Conservation (phyloP, 257 asterid genomes). For the Forsythia suspensa region DNA sequence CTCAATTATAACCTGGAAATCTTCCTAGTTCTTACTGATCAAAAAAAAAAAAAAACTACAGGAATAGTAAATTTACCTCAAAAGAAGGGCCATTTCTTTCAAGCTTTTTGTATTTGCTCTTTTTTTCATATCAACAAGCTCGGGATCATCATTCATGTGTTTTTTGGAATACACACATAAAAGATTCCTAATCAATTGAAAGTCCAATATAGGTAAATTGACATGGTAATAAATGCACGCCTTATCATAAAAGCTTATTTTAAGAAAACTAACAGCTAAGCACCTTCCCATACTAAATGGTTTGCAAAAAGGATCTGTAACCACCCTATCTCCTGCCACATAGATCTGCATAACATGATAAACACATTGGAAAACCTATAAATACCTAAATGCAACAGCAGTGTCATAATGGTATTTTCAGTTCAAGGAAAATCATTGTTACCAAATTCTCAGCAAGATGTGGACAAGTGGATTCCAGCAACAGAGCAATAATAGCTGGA, state of each 20-base stretch:
- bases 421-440: conserved; percentile 18
- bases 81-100: conserved; percentile 88
- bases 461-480: conserved; percentile 76
- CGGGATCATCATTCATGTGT: conserved; percentile 87
- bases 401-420: conserved; percentile 14
- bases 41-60: not conserved
- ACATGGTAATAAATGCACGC: conserved; percentile 20
- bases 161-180: conserved; percentile 91
- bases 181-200: conserved; percentile 67
- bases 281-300: conserved; percentile 99
- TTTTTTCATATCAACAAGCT: conserved; percentile 78
- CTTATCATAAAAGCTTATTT: conserved; percentile 10
- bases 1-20: not conserved
- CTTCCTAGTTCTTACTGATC: not conserved
- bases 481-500: conserved; percentile 84
- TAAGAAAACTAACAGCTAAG: conserved; percentile 10
- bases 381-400: not conserved
- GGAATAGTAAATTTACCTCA: conserved; percentile 47
- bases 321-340: conserved; percentile 97
- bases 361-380: conserved; percentile 22
- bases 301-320: conserved; percentile 95
- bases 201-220: conserved; percentile 18
- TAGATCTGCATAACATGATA: conserved; percentile 60
- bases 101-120: conserved; percentile 92
- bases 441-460: conserved; percentile 85